Percentiles rank a stretch among this genome's conserved stretches.
Evolutionary conservation across 371 early-diverging fungal genomes (phyloP).

Genomic region (Mortierella sp.): DNA sequence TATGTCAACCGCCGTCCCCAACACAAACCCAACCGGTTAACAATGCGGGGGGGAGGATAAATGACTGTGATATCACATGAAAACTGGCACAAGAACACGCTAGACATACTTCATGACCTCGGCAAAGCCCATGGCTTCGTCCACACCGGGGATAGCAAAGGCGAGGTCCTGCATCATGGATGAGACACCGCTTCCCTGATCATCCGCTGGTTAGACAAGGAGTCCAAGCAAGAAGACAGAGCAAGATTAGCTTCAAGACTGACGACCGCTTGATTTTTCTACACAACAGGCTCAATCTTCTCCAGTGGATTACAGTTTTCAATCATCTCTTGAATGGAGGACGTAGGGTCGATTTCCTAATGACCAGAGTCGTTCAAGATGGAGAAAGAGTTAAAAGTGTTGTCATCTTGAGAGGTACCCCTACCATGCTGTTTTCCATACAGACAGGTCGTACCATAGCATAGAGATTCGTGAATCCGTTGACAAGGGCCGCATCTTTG

Average conservation of each 20-base stretch:
- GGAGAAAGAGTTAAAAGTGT: neutral
- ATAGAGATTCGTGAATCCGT: constrained; percentile 93
- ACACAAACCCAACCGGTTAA: constrained; percentile 2
- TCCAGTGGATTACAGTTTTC: constrained; percentile 87
- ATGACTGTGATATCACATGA: neutral
- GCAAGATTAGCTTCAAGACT: too few species aligned
- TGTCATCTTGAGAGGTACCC: neutral
- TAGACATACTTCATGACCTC: constrained; percentile 95
- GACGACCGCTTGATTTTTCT: too few species aligned
- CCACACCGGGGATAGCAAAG: constrained; percentile 98
- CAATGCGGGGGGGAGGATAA: too few species aligned
- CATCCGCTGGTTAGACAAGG: constrained; percentile 59
- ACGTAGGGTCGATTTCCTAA: constrained; percentile 97
- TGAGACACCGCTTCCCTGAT: constrained; percentile 83
- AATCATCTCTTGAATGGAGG: constrained; percentile 96
- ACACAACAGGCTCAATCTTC: too few species aligned
- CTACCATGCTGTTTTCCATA: too few species aligned
- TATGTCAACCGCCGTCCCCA: constrained; percentile 22
- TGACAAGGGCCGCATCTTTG: constrained; percentile 94
- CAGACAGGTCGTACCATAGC: constrained; percentile 85
- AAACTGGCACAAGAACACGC: neutral
- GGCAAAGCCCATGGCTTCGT: constrained; percentile 99
- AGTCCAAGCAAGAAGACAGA: too few species aligned
- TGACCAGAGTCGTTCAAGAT: neutral
- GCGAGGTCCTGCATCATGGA: constrained; percentile 95